phyloP scores from a whole-genome alignment of 768 basidiomycete genomes.

The Mycena olivaceomarginata region DNA sequence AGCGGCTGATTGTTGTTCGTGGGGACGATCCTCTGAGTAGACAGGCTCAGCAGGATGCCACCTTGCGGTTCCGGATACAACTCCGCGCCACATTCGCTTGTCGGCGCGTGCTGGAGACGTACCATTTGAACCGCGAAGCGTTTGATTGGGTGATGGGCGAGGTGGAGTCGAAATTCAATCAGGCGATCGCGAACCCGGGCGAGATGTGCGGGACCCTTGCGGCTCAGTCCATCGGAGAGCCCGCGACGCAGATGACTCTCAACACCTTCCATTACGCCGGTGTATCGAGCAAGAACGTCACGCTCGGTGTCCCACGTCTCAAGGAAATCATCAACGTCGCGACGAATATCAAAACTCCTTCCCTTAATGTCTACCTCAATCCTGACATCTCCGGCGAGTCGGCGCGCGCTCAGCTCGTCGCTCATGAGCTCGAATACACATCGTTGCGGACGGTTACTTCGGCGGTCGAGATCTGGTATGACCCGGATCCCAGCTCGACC shows the following conservation, averaged over 20 bases:
- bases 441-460: conserved; percentile 95
- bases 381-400: conserved; percentile 79
- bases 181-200: conserved; percentile 92
- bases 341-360: conserved; percentile 98
- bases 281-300: conserved; percentile 99
- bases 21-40: conserved; percentile 85
- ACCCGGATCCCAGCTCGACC: conserved; percentile 93
- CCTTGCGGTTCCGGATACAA: conserved; percentile 95
- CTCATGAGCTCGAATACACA: conserved; percentile 95
- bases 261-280: conserved; percentile 99
- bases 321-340: conserved; percentile 99
- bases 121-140: conserved; percentile 92
- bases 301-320: conserved; percentile 98
- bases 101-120: conserved; percentile 91
- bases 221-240: conserved; percentile 99
- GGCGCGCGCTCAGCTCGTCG: conserved; percentile 87
- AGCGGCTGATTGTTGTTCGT: conserved; percentile 90
- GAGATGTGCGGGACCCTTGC: conserved; percentile 99
- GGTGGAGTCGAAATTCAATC: conserved; percentile 97
- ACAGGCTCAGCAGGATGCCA: conserved; percentile 92
- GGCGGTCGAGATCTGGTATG: conserved; percentile 98
- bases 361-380: conserved; percentile 92
- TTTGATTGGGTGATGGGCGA: conserved; percentile 99
- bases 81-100: conserved; percentile 92
- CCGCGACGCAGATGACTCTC: conserved; percentile 99